A percentile compares a stretch with the other conserved stretches of the same genome.
Evolutionary conservation across 169 alveolate species (phyloP).

Genomic region (Babesia sp.): DNA sequence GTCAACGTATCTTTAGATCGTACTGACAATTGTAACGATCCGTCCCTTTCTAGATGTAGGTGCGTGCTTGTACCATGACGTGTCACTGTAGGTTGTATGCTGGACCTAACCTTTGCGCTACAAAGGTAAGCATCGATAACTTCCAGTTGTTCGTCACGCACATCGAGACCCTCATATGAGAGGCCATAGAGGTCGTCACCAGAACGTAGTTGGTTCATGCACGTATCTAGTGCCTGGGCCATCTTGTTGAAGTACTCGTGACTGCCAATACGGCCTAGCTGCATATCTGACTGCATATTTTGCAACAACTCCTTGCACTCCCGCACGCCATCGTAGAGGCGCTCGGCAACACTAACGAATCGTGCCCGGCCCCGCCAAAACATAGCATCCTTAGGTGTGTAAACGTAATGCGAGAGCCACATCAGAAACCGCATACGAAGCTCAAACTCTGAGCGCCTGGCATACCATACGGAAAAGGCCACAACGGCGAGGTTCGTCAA

Average conservation of each 20-base stretch:
- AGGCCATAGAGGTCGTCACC: constrained; percentile 11
- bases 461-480: background rate
- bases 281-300: background rate
- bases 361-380: background rate
- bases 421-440: background rate
- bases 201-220: constrained; percentile 10
- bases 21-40: background rate
- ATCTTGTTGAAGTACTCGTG: background rate
- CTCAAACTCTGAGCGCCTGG: constrained; percentile 8
- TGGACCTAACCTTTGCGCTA: constrained; percentile 9
- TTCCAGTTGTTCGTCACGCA: constrained; percentile 28
- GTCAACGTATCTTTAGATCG: background rate
- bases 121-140: constrained; percentile 37
- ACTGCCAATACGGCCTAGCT: background rate
- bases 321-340: constrained; percentile 5
- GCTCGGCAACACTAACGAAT: constrained; percentile 30
- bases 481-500: background rate
- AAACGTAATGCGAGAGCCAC: background rate
- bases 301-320: constrained; percentile 3
- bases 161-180: constrained; percentile 1
- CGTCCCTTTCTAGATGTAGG: background rate
- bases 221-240: background rate
- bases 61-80: background rate
- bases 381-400: background rate
- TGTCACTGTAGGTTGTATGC: background rate